Conservation (phyloP, 2,329 filamentous ascomycete species). For the Calonectria honghensis region DNA sequence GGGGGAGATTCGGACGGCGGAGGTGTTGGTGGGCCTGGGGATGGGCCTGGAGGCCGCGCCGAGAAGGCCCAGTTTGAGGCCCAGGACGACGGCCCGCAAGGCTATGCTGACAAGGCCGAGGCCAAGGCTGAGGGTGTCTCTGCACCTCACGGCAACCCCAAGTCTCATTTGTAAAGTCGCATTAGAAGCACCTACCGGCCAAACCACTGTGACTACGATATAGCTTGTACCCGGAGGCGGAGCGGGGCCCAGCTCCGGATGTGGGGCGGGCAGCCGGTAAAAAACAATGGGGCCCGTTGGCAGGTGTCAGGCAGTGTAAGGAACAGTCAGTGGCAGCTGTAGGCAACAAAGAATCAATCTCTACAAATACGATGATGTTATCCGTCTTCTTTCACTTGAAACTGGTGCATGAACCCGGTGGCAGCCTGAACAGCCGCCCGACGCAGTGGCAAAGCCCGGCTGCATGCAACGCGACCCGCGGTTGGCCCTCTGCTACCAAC, state of each 20-base stretch:
- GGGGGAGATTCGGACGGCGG: background rate
- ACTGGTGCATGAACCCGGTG: background rate
- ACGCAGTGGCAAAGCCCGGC: slow-evolving; percentile 28
- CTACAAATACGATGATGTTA: background rate
- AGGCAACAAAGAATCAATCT: background rate
- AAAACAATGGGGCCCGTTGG: background rate
- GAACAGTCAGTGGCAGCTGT: background rate
- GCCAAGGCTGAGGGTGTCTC: background rate
- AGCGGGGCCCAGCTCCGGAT: slow-evolving; percentile 9
- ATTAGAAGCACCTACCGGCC: background rate
- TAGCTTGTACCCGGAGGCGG: background rate
- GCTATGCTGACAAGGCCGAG: slow-evolving; percentile 5
- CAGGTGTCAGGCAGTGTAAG: background rate
- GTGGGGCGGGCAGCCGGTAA: background rate
- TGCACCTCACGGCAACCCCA: background rate
- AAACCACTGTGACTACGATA: background rate
- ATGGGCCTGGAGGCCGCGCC: background rate
- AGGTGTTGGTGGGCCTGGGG: background rate
- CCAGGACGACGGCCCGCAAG: background rate
- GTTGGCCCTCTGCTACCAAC: slow-evolving; percentile 29
- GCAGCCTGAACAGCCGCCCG: slow-evolving; percentile 26
- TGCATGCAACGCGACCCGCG: slow-evolving; percentile 32
- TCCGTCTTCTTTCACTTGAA: background rate
- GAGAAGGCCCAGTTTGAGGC: background rate
- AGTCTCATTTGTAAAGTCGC: background rate